phyloP scores from a whole-genome alignment of 2,329 filamentous ascomycete species.

The Aschersonia sp. region DNA sequence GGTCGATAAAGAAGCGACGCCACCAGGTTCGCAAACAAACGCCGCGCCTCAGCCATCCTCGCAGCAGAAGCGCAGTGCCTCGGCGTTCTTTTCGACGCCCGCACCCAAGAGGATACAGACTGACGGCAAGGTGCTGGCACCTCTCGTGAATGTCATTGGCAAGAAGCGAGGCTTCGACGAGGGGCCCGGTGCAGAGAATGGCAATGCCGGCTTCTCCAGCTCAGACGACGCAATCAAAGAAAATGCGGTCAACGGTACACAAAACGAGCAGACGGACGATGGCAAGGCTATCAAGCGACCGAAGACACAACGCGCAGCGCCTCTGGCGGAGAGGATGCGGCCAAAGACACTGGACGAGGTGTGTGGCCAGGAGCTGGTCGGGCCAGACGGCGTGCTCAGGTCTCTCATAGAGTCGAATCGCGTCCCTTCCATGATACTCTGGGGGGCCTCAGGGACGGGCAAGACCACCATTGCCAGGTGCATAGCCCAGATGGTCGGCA shows the following conservation, averaged over 20 bases:
- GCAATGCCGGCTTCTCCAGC: background rate
- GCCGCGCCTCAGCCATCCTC: conserved; percentile 9
- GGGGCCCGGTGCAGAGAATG: conserved; percentile 26
- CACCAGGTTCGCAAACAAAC: conserved; percentile 10
- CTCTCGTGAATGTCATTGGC: conserved; percentile 22
- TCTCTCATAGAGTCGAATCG: conserved; percentile 73
- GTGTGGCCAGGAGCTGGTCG: conserved; percentile 83
- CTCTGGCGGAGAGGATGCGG: conserved; percentile 87
- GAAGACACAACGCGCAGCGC: conserved; percentile 59
- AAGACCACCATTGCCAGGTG: conserved; percentile 89
- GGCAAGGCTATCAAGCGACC: conserved; percentile 40
- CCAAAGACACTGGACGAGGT: conserved; percentile 74
- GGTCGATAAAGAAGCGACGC: conserved; percentile 30
- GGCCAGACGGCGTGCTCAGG: conserved; percentile 66
- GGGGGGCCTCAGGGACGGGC: conserved; percentile 68
- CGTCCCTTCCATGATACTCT: conserved; percentile 90
- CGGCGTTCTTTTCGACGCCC: conserved; percentile 44
- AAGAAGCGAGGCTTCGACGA: conserved; percentile 40
- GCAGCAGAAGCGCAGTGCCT: conserved; percentile 38
- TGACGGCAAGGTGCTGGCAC: conserved; percentile 16
- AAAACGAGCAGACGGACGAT: conserved; percentile 2
- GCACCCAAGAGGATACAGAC: conserved; percentile 34
- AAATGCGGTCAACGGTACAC: conserved; percentile 14
- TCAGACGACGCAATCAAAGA: background rate
- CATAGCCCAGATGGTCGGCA: conserved; percentile 68